These are phyloP conservation scores for Leccinum sublutescens DNA, from an alignment of 768 basidiomycete genomes.

Conservation along the genomic window DNA sequence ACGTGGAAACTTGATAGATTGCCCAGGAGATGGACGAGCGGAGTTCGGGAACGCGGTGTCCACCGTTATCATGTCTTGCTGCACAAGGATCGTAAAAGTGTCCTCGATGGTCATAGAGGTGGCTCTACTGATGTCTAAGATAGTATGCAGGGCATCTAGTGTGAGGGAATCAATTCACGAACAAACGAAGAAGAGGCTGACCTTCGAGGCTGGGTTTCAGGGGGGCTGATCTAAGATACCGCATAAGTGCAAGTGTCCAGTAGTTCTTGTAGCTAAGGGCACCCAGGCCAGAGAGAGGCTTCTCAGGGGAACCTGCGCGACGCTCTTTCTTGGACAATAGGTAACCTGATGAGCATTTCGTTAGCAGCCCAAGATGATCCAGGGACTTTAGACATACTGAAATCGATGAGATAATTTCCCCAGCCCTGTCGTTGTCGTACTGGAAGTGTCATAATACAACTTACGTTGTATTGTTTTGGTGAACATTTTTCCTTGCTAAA, in stretches of 20 bases:
- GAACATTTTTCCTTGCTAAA: slow-evolving; percentile 99
- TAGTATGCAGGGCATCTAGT: slow-evolving; percentile 20
- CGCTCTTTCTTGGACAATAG: slow-evolving; percentile 94
- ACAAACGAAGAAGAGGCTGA: slow-evolving; percentile 33
- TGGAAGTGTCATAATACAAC: slow-evolving; percentile 99
- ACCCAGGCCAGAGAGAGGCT: slow-evolving; percentile 90
- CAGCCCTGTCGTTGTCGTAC: slow-evolving; percentile 93
- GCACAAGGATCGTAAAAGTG: slow-evolving; percentile 67
- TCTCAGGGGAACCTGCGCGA: slow-evolving; percentile 89
- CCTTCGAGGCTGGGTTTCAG: slow-evolving; percentile 71
- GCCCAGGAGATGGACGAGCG: slow-evolving; percentile 69
- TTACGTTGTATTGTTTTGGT: slow-evolving; percentile 94
- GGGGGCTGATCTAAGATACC: slow-evolving; percentile 65
- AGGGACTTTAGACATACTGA: slow-evolving; percentile 56
- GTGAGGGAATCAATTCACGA: slow-evolving; percentile 15
- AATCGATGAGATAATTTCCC: slow-evolving; percentile 97
- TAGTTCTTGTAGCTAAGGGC: slow-evolving; percentile 94
- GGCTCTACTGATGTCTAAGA: slow-evolving; percentile 72
- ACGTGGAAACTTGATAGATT: slow-evolving; percentile 71
- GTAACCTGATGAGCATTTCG: slow-evolving; percentile 65
- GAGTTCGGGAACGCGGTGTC: slow-evolving; percentile 47
- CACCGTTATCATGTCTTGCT: slow-evolving; percentile 71
- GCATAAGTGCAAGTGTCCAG: slow-evolving; percentile 88
- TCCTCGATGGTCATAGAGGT: slow-evolving; percentile 95
- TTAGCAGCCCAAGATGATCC: slow-evolving; percentile 4